Evolutionary conservation across 1,139 yeast species (phyloP).

Genomic region (Geotrichum reessii): DNA sequence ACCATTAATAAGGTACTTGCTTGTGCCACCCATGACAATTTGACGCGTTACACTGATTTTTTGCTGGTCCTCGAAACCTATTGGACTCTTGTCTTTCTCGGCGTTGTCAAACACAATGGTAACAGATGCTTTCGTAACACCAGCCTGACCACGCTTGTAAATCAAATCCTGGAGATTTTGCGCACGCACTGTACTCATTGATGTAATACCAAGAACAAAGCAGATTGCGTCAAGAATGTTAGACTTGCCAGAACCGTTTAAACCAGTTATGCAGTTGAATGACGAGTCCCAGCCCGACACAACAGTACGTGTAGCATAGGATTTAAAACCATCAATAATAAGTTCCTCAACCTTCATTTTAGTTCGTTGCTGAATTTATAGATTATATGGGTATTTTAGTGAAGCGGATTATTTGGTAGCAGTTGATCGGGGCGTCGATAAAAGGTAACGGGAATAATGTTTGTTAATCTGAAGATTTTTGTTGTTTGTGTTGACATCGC

Average conservation of each 20-base stretch:
- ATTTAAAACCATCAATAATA: constrained; percentile 95
- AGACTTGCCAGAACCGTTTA: constrained; percentile 96
- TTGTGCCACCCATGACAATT: constrained; percentile 83
- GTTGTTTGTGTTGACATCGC: background rate
- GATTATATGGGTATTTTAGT: background rate
- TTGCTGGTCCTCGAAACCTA: constrained; percentile 74
- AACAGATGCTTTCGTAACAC: constrained; percentile 94
- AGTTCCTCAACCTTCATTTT: constrained; percentile 89
- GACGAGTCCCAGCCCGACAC: constrained; percentile 93
- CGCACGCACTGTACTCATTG: constrained; percentile 92
- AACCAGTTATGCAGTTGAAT: constrained; percentile 95
- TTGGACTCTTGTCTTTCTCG: constrained; percentile 72
- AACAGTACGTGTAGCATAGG: constrained; percentile 95
- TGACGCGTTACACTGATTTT: constrained; percentile 91
- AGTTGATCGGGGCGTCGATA: background rate
- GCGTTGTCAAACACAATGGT: constrained; percentile 89
- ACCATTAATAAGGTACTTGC: constrained; percentile 90
- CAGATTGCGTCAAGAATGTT: constrained; percentile 94
- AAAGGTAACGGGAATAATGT: background rate
- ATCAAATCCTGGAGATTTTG: constrained; percentile 88
- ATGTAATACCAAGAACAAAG: constrained; percentile 93
- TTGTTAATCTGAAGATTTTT: background rate
- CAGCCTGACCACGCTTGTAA: constrained; percentile 96
- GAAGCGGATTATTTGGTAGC: background rate
- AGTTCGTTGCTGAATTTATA: background rate